Conservation (phyloP, 768 basidiomycete species). For the Leccinum boreale region DNA sequence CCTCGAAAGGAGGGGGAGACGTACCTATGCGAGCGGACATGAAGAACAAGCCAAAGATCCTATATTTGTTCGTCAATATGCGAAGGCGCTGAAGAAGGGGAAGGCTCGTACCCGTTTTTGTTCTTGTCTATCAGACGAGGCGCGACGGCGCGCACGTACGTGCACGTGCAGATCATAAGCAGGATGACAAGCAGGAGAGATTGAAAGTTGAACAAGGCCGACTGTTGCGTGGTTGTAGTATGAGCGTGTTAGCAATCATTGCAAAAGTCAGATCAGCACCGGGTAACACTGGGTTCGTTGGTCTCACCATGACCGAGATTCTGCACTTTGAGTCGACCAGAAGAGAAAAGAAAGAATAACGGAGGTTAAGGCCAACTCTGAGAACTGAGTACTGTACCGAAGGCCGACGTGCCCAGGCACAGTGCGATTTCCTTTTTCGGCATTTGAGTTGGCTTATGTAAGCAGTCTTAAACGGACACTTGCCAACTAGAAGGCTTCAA, state of each 20-base stretch:
- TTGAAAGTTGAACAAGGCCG: constrained; percentile 97
- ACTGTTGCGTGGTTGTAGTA: constrained; percentile 39
- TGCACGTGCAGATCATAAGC: constrained; percentile 94
- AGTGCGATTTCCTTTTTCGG: neutral
- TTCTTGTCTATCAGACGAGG: constrained; percentile 91
- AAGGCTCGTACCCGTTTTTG: constrained; percentile 74
- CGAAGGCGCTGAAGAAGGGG: neutral
- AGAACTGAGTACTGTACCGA: neutral
- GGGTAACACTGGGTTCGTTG: neutral
- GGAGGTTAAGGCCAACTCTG: neutral
- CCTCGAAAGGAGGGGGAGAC: constrained; percentile 18
- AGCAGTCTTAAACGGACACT: too few species aligned
- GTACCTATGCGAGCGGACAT: constrained; percentile 94
- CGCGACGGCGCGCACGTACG: constrained; percentile 87
- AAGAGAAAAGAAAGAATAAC: neutral
- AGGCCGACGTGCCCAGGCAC: neutral
- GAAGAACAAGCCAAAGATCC: constrained; percentile 90
- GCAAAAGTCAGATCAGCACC: neutral
- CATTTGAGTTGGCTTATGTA: neutral
- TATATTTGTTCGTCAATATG: constrained; percentile 29
- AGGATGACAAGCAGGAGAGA: constrained; percentile 92
- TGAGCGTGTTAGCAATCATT: neutral
- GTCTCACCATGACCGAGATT: neutral
- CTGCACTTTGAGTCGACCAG: neutral
- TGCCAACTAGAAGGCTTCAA: too few species aligned